A percentile compares a stretch with the other conserved stretches of the same genome.
These are phyloP conservation scores for Hanseniaspora vineae DNA, from an alignment of 805 yeast species.

Conservation along the genomic window DNA sequence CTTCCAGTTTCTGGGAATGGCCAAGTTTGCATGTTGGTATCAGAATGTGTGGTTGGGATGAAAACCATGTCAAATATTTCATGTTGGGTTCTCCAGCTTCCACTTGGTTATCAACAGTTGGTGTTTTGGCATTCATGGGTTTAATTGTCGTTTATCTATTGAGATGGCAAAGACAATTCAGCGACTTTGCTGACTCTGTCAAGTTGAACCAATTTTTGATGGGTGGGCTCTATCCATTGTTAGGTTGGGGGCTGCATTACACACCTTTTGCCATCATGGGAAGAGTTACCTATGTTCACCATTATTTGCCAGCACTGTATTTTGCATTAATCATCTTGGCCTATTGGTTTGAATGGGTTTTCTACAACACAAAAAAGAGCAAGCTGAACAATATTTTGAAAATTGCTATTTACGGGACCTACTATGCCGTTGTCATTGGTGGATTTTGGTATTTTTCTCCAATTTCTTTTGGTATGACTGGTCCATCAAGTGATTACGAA, in stretches of 20 bases:
- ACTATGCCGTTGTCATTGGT: constrained; percentile 33
- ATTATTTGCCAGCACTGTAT: constrained; percentile 72
- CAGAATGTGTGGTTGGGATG: constrained; percentile 68
- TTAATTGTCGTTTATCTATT: constrained; percentile 34
- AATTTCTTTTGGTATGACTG: constrained; percentile 55
- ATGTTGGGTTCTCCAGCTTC: constrained; percentile 68
- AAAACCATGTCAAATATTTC: constrained; percentile 50
- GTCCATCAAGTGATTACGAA: constrained; percentile 27
- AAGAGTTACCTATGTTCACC: constrained; percentile 78
- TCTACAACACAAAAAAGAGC: constrained; percentile 20
- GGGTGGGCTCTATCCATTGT: constrained; percentile 68
- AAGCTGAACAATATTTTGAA: constrained; percentile 17
- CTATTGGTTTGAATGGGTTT: constrained; percentile 37
- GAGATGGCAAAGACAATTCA: constrained; percentile 76
- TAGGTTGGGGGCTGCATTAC: constrained; percentile 73
- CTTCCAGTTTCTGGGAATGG: constrained; percentile 84
- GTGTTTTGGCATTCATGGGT: constrained; percentile 42
- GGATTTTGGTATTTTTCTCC: constrained; percentile 51
- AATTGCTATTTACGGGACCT: constrained; percentile 25
- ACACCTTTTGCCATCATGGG: constrained; percentile 71
- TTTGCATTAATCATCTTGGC: constrained; percentile 52
- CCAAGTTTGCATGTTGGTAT: constrained; percentile 65
- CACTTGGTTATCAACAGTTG: constrained; percentile 61
- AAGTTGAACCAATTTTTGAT: constrained; percentile 42
- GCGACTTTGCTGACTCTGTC: constrained; percentile 39